Evolutionary conservation across 148 eudicot species (phyloP).

Genomic region (Vaccinium darrowii): DNA sequence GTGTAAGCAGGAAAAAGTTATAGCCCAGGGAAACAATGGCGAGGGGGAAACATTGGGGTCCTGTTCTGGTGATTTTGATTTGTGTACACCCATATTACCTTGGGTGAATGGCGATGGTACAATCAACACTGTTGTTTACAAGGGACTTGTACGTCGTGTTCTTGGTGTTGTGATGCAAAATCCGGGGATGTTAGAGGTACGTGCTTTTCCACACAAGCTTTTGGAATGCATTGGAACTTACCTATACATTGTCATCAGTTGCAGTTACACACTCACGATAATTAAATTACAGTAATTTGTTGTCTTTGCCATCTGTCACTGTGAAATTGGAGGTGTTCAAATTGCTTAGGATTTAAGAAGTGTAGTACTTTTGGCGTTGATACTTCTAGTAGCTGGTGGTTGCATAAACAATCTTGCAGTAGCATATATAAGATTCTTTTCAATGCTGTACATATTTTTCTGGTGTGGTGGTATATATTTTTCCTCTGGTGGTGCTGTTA

Average conservation of each 20-base stretch:
- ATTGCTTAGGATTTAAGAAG: slow-evolving; percentile 2
- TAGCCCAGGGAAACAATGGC: slow-evolving; percentile 24
- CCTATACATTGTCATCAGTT: background rate
- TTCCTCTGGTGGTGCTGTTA: background rate
- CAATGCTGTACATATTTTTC: background rate
- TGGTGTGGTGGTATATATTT: background rate
- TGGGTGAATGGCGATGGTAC: slow-evolving; percentile 98
- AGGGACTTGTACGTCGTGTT: slow-evolving; percentile 78
- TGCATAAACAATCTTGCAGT: background rate
- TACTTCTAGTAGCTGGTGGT: slow-evolving; percentile 3
- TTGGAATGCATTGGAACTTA: background rate
- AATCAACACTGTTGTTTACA: slow-evolving; percentile 61
- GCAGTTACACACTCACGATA: background rate
- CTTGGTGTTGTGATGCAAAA: slow-evolving; percentile 85
- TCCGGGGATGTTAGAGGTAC: slow-evolving; percentile 87
- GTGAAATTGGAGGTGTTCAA: background rate
- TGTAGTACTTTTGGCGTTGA: background rate
- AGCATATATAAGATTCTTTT: background rate
- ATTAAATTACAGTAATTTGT: background rate
- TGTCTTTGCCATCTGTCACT: background rate
- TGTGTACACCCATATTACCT: slow-evolving; percentile 70
- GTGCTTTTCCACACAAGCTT: slow-evolving; percentile 5
- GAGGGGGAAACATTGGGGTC: slow-evolving; percentile 29
- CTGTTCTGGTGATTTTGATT: slow-evolving; percentile 27
- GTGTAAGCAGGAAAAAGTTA: slow-evolving; percentile 26